Evolutionary conservation across 176 grass and related monocot species (phyloP).

Genomic region (Calamus simplicifolius): DNA sequence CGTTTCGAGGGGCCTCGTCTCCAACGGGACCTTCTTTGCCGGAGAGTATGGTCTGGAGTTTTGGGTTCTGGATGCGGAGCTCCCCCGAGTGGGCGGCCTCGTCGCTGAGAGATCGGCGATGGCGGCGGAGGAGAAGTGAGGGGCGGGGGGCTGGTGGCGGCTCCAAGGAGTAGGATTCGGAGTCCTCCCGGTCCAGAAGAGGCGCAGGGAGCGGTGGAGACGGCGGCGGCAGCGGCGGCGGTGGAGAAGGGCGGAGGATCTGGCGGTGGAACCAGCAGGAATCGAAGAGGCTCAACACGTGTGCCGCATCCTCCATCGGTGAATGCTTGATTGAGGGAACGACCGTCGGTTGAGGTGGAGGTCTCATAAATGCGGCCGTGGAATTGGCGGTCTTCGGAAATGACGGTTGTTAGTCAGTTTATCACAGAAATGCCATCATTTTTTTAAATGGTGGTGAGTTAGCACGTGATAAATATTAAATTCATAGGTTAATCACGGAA

Average conservation of each 20-base stretch:
- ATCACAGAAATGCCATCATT: no score
- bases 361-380: no score
- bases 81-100: neutral
- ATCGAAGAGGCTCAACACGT: conserved; percentile 44
- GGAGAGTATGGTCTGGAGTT: conserved; percentile 56
- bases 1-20: conserved; percentile 4
- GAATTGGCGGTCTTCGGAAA: no score
- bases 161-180: conserved; percentile 17
- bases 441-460: no score
- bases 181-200: conserved; percentile 1
- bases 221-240: neutral
- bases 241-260: conserved; percentile 27
- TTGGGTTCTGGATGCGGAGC: neutral
- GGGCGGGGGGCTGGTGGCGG: conserved; percentile 2
- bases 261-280: conserved; percentile 53
- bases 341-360: no score
- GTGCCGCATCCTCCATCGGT: no score
- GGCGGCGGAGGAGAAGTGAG: conserved; percentile 22
- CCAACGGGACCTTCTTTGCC: conserved; percentile 33
- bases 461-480: no score
- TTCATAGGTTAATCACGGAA: no score
- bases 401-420: no score
- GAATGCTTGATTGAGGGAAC: no score
- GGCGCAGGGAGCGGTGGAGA: conserved; percentile 27
- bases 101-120: conserved; percentile 46